Conservation (phyloP, 176 grass and related monocot genomes). For the Pontederia paniculata region DNA sequence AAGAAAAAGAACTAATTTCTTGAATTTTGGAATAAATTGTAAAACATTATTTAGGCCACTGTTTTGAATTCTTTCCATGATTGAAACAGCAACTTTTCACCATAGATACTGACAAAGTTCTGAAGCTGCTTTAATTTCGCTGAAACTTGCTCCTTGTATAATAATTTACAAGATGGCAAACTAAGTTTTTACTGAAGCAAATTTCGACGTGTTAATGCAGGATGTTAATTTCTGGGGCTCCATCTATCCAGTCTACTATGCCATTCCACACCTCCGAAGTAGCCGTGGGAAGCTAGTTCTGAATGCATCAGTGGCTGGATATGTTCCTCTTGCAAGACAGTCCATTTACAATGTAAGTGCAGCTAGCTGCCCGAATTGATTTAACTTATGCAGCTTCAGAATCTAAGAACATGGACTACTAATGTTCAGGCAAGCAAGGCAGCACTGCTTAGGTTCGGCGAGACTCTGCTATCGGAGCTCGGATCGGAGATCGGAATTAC, state of each 20-base stretch:
- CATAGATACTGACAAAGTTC: background rate
- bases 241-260: slow-evolving; percentile 74
- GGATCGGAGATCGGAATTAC: slow-evolving; percentile 54
- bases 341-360: slow-evolving; percentile 77
- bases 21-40: too few species aligned
- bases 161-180: too few species aligned
- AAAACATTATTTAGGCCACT: too few species aligned
- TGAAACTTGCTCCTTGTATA: too few species aligned
- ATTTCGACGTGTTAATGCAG: slow-evolving; percentile 18
- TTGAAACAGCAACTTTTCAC: too few species aligned
- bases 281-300: slow-evolving; percentile 72
- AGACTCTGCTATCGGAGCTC: slow-evolving; percentile 57
- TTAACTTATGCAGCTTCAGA: background rate
- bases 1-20: too few species aligned
- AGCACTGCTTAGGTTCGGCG: slow-evolving; percentile 54
- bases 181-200: too few species aligned
- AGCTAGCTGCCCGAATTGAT: background rate
- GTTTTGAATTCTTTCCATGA: too few species aligned
- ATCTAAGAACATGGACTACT: background rate
- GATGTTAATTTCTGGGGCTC: slow-evolving; percentile 88
- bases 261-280: slow-evolving; percentile 58
- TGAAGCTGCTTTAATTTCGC: background rate
- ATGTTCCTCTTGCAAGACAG: slow-evolving; percentile 54
- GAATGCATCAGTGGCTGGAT: slow-evolving; percentile 65
- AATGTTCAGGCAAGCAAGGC: slow-evolving; percentile 57